Evolutionary conservation across 345 rosid genomes (phyloP).

Genomic region (sweet orange (Citrus sinensis)): DNA sequence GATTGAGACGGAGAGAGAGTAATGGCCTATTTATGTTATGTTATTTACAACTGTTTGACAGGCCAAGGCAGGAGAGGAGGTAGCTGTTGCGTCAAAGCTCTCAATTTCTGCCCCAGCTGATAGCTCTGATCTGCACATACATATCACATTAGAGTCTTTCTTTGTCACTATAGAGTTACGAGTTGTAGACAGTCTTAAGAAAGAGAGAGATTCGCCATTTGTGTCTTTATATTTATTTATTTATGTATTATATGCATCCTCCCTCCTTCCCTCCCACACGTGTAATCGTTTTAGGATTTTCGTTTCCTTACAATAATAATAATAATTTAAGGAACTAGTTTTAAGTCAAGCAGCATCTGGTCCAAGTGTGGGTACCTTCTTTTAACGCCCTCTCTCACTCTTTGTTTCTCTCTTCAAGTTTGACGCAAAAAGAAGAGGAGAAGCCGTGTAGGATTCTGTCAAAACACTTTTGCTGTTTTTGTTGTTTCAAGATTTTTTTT

Average conservation of each 20-base stretch:
- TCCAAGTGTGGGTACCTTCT: not conserved
- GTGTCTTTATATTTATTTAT: not conserved
- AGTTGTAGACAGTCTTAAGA: slow-evolving; percentile 20
- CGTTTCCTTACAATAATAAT: too few species aligned
- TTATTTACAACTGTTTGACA: slow-evolving; percentile 14
- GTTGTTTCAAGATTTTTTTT: not conserved
- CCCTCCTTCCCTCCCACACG: slow-evolving; percentile 22
- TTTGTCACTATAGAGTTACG: slow-evolving; percentile 32
- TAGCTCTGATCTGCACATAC: slow-evolving; percentile 15
- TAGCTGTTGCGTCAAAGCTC: slow-evolving; percentile 26
- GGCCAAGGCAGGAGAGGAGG: not conserved
- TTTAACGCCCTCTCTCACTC: not conserved
- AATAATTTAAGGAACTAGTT: not conserved
- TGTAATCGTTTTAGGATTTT: not conserved
- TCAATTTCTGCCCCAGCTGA: slow-evolving; percentile 16
- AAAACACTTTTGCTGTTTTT: slow-evolving; percentile 20
- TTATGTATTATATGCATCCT: not conserved
- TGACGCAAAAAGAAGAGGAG: not conserved
- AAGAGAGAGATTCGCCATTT: not conserved
- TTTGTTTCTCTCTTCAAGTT: not conserved
- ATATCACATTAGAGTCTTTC: slow-evolving; percentile 30
- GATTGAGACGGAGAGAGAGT: not conserved
- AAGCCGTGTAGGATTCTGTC: slow-evolving; percentile 23
- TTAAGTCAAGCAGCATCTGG: not conserved
- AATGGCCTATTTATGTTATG: not conserved